Percentiles rank a stretch among this genome's conserved stretches.
phyloP scores from a whole-genome alignment of 148 eudicot species.

The Rhododendron kiyosumense region DNA sequence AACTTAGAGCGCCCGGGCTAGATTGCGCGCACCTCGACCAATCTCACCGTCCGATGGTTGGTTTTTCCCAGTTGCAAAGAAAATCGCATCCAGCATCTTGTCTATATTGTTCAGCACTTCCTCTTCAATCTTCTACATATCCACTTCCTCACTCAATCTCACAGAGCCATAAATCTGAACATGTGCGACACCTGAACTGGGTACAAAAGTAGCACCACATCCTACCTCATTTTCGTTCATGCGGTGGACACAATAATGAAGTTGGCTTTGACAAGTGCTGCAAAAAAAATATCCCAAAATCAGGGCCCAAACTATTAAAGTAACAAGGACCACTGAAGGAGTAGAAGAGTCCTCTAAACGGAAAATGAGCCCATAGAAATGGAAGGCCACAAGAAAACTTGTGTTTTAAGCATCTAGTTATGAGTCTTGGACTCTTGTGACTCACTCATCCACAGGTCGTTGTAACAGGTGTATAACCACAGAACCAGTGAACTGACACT shows the following conservation, averaged over 20 bases:
- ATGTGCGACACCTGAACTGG: background rate
- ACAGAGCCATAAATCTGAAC: background rate
- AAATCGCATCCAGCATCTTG: background rate
- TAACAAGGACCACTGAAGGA: background rate
- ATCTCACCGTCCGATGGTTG: background rate
- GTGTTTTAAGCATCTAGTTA: background rate
- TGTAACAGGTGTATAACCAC: background rate
- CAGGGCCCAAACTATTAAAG: background rate
- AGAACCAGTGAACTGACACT: background rate
- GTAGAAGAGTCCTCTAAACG: background rate
- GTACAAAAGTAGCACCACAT: background rate
- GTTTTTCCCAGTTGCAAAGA: background rate
- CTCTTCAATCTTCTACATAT: background rate
- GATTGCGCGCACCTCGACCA: background rate
- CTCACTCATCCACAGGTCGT: background rate
- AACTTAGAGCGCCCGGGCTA: background rate
- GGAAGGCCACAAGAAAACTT: background rate
- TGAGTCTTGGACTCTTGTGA: background rate
- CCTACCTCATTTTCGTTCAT: background rate
- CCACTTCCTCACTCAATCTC: background rate
- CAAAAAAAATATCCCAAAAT: background rate
- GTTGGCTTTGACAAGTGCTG: background rate
- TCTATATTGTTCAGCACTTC: background rate
- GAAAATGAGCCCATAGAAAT: background rate
- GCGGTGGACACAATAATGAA: background rate